A percentile compares a stretch with the other conserved stretches of the same genome.
phyloP scores from a whole-genome alignment of 495 filamentous ascomycete species.

The Cladorrhinum samala region DNA sequence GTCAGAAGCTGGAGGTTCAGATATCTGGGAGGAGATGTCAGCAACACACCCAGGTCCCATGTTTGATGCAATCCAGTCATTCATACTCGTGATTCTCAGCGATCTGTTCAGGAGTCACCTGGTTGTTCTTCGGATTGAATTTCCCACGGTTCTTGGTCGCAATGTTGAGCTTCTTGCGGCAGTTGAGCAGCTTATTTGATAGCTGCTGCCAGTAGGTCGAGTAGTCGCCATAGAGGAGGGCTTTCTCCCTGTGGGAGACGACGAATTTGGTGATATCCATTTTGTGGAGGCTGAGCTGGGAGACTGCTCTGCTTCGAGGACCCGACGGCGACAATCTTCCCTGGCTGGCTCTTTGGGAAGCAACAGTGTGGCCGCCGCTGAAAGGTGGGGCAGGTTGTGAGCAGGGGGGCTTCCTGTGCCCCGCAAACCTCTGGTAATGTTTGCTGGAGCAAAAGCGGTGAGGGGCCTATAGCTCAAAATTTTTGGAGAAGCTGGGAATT shows the following conservation, averaged over 20 bases:
- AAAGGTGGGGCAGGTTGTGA: background rate
- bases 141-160: slow-evolving; percentile 78
- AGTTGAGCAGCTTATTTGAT: slow-evolving; percentile 72
- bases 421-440: background rate
- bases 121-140: slow-evolving; percentile 59
- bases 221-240: slow-evolving; percentile 82
- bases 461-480: background rate
- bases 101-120: slow-evolving; percentile 73
- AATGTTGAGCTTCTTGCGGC: slow-evolving; percentile 77
- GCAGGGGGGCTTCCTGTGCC: background rate
- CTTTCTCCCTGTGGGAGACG: slow-evolving; percentile 67
- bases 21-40: slow-evolving; percentile 48
- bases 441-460: background rate
- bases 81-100: slow-evolving; percentile 68
- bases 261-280: slow-evolving; percentile 94
- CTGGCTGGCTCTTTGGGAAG: no score
- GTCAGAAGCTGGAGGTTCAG: slow-evolving; percentile 73
- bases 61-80: background rate
- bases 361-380: no score
- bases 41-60: slow-evolving; percentile 3
- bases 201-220: slow-evolving; percentile 75
- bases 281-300: no score
- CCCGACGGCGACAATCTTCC: no score
- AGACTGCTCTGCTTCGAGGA: no score
- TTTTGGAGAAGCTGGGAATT: background rate